phyloP scores from a whole-genome alignment of 257 asterid genomes.

The Fraxinus americana region DNA sequence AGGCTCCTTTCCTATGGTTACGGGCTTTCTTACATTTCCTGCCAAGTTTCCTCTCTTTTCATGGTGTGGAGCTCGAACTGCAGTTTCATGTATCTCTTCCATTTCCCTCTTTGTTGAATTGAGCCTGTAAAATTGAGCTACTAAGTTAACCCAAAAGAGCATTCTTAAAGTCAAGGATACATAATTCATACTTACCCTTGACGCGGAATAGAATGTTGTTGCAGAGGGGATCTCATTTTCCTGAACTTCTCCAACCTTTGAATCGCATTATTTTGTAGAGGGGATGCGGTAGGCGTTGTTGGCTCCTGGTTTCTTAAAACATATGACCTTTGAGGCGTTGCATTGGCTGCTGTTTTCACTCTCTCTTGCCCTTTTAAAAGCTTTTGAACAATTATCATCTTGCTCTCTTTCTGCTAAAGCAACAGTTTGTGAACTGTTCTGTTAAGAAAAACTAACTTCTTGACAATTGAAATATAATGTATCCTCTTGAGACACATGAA shows the following conservation, averaged over 20 bases:
- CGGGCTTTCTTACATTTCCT: slow-evolving; percentile 21
- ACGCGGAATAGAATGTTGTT: neutral
- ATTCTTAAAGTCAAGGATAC: too few relatives aligned
- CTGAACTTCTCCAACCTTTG: slow-evolving; percentile 13
- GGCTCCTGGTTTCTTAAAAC: slow-evolving; percentile 1
- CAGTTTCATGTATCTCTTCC: neutral
- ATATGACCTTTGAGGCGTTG: slow-evolving; percentile 21
- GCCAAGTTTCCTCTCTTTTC: neutral
- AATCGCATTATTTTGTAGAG: neutral
- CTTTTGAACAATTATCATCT: slow-evolving; percentile 13
- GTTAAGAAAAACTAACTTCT: neutral
- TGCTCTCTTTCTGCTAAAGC: slow-evolving; percentile 33
- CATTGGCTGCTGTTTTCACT: slow-evolving; percentile 24
- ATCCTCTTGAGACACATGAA: neutral
- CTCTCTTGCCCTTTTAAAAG: slow-evolving; percentile 18
- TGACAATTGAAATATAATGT: neutral
- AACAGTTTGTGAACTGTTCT: neutral
- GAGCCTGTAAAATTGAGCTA: neutral
- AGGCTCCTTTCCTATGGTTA: slow-evolving; percentile 42
- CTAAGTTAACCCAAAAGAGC: neutral
- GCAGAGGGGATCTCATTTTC: slow-evolving; percentile 13
- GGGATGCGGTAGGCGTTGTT: neutral
- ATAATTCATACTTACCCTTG: neutral
- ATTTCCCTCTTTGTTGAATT: neutral
- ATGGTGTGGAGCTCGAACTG: neutral